phyloP scores from a whole-genome alignment of 352 stramenopile species.

The Phytopythium chamaehyphon region DNA sequence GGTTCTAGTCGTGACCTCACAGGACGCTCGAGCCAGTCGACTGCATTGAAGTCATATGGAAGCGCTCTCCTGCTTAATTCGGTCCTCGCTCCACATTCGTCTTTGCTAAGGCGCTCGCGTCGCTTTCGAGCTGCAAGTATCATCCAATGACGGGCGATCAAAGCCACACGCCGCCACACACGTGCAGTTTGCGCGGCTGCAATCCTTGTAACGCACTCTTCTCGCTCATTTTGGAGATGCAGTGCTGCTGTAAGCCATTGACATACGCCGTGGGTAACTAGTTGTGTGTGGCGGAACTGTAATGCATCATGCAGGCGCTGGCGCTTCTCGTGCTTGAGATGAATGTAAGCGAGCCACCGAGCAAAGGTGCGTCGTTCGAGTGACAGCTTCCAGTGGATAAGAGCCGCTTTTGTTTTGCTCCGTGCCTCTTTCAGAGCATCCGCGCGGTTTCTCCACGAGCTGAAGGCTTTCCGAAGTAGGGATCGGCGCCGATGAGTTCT shows the following conservation, averaged over 20 bases:
- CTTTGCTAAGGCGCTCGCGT: background rate
- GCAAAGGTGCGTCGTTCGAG: conserved; percentile 25
- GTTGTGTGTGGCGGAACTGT: conserved; percentile 41
- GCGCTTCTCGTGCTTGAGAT: conserved; percentile 23
- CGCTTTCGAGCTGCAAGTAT: conserved; percentile 17
- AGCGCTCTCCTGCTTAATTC: background rate
- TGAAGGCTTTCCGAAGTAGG: conserved; percentile 26
- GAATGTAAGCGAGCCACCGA: conserved; percentile 31
- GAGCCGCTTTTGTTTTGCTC: conserved; percentile 20
- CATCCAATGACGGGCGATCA: conserved; percentile 30
- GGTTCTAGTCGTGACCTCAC: background rate
- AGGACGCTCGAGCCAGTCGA: conserved; percentile 6
- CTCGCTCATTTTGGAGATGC: conserved; percentile 32
- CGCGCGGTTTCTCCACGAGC: conserved; percentile 25
- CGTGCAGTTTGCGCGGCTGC: conserved; percentile 17
- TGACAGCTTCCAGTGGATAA: conserved; percentile 55
- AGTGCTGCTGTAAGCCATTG: conserved; percentile 44
- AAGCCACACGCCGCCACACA: conserved; percentile 24
- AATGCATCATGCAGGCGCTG: conserved; percentile 42
- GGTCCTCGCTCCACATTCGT: no score
- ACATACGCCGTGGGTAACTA: conserved; percentile 37
- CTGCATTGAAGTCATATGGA: background rate
- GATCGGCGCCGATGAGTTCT: conserved; percentile 20
- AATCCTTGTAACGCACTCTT: conserved; percentile 12
- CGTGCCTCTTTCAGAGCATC: conserved; percentile 10